Evolutionary conservation across 441 rosid species (phyloP).

Genomic region (Isatis lusitanica): DNA sequence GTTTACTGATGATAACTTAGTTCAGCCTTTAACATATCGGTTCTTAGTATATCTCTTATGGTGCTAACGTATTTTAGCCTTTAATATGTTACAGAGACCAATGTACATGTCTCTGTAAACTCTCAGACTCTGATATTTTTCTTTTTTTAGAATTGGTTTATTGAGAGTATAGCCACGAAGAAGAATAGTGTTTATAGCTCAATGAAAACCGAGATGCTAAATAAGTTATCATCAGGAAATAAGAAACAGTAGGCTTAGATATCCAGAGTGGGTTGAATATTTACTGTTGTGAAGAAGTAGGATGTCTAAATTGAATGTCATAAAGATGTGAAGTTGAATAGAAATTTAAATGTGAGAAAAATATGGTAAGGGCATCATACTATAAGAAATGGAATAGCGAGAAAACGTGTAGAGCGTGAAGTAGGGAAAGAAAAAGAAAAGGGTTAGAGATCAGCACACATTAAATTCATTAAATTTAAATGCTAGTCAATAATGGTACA

Average conservation of each 20-base stretch:
- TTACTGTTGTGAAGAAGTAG: background rate
- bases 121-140: background rate
- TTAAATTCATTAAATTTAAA: slow-evolving; percentile 30
- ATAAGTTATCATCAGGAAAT: background rate
- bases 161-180: too few species aligned
- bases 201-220: background rate
- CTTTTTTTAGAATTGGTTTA: too few species aligned
- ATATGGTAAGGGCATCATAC: slow-evolving; percentile 1
- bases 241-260: background rate
- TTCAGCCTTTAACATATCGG: too few species aligned
- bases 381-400: slow-evolving; percentile 13
- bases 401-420: slow-evolving; percentile 39
- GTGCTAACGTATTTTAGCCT: too few species aligned
- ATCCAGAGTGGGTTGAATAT: background rate
- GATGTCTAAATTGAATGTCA: background rate
- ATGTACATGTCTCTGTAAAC: background rate
- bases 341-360: slow-evolving; percentile 12
- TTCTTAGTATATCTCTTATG: too few species aligned
- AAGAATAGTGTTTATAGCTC: background rate
- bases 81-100: too few species aligned
- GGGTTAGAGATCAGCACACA: slow-evolving; percentile 22
- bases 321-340: slow-evolving; percentile 11
- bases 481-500: slow-evolving; percentile 42
- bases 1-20: too few species aligned
- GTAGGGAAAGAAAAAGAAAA: background rate